These are phyloP conservation scores for Rhizopogon vesiculosus DNA, from an alignment of 768 basidiomycete genomes.

Conservation along the genomic window DNA sequence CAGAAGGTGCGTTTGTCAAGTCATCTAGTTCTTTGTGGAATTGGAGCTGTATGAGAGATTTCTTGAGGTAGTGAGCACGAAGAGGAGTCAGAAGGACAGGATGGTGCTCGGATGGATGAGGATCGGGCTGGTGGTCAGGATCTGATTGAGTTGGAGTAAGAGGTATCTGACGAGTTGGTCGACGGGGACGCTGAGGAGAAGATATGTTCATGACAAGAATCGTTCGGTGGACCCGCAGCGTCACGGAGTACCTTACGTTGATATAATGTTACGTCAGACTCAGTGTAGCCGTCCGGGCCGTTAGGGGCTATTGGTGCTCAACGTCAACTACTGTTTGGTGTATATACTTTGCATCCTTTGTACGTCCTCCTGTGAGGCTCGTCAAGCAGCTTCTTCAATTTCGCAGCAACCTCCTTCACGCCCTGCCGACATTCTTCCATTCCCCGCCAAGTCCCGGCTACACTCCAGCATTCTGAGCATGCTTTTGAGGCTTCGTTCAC, in stretches of 20 bases:
- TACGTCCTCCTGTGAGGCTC: slow-evolving; percentile 28
- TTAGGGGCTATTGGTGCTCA: slow-evolving; percentile 2
- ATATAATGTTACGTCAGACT: slow-evolving; percentile 3
- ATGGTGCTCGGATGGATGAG: background rate
- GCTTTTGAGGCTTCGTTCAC: slow-evolving; percentile 54
- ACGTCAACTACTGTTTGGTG: slow-evolving; percentile 18
- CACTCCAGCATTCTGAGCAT: slow-evolving; percentile 81
- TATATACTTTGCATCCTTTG: slow-evolving; percentile 27
- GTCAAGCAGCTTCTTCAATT: slow-evolving; percentile 47
- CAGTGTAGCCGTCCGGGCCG: background rate
- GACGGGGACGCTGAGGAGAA: slow-evolving; percentile 1
- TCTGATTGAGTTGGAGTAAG: background rate
- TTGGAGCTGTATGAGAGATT: slow-evolving; percentile 85
- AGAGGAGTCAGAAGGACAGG: slow-evolving; percentile 63
- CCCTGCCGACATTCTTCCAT: slow-evolving; percentile 60
- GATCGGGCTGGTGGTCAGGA: background rate
- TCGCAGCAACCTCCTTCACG: slow-evolving; percentile 55
- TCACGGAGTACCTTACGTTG: background rate
- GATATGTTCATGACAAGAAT: background rate
- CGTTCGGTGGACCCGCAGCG: background rate
- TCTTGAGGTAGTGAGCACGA: slow-evolving; percentile 98
- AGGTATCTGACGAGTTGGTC: slow-evolving; percentile 10
- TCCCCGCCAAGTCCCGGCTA: slow-evolving; percentile 63
- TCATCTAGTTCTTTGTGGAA: slow-evolving; percentile 73
- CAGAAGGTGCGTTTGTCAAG: slow-evolving; percentile 44